Percentiles rank a stretch among this genome's conserved stretches.
These are phyloP conservation scores for Symbiodinium pilosum DNA, from an alignment of 73 alveolate genomes.

Conservation along the genomic window DNA sequence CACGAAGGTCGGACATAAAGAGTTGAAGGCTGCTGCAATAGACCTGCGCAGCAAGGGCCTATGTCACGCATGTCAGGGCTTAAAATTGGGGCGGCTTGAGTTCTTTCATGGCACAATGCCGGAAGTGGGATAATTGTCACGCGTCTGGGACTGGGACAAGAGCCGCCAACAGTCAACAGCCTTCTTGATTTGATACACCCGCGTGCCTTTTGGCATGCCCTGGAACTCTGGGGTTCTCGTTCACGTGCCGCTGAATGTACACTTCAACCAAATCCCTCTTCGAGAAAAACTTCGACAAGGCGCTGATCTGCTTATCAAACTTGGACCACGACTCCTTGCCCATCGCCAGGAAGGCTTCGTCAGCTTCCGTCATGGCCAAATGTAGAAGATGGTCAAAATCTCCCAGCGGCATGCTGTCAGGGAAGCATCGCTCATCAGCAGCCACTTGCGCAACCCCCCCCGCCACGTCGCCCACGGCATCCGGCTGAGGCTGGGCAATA, in stretches of 20 bases:
- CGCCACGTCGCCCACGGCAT: not conserved
- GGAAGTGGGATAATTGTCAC: no score
- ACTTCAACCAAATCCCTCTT: not conserved
- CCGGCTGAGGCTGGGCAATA: not conserved
- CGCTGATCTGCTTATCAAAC: constrained; percentile 9
- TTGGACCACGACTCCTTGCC: not conserved
- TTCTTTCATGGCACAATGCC: no score
- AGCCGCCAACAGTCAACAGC: no score
- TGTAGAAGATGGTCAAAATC: constrained; percentile 21
- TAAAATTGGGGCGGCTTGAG: no score
- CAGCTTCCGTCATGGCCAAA: constrained; percentile 17
- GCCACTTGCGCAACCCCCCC: not conserved
- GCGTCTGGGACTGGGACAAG: no score
- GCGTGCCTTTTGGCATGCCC: not conserved
- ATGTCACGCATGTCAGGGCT: no score
- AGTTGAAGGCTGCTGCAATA: not conserved
- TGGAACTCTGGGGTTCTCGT: not conserved
- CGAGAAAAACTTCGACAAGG: not conserved
- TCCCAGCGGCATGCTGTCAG: constrained; percentile 1
- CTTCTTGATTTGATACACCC: no score
- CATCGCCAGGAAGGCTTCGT: not conserved
- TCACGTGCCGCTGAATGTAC: not conserved
- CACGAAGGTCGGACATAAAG: not conserved
- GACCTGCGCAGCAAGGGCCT: no score
- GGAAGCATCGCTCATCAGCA: not conserved